Evolutionary conservation across 140 eudicot species (phyloP).

Genomic region (Anethum foeniculum): DNA sequence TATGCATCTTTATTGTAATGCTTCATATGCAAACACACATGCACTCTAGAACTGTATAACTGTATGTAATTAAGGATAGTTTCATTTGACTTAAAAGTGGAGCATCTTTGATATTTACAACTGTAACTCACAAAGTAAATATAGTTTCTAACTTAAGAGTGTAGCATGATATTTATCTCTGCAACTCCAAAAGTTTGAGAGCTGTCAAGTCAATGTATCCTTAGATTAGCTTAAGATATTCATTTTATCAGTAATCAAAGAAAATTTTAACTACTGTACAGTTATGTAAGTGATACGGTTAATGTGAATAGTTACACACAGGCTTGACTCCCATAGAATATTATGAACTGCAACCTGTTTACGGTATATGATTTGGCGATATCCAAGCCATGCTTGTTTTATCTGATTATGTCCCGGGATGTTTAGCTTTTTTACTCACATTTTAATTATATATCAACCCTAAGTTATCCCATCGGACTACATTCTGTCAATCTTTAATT

Average conservation of each 20-base stretch:
- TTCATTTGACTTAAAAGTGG: background rate
- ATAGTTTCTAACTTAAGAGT: background rate
- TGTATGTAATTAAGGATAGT: background rate
- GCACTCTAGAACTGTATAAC: background rate
- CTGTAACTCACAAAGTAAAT: background rate
- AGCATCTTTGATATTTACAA: background rate
- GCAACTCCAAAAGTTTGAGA: background rate
- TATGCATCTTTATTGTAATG: background rate
- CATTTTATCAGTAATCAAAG: background rate
- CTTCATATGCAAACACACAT: background rate
- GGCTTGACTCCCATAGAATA: background rate
- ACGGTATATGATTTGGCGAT: background rate
- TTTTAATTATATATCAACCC: background rate
- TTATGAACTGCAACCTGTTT: background rate
- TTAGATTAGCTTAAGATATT: background rate
- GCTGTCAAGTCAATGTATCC: background rate
- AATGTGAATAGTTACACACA: background rate
- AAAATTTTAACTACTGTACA: background rate
- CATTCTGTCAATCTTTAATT: background rate
- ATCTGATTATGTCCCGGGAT: background rate
- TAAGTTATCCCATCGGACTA: background rate
- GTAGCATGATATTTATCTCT: background rate
- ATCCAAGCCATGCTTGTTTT: background rate
- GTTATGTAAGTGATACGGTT: background rate
- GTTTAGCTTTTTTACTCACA: too few relatives aligned